Evolutionary conservation across 441 rosid species (phyloP).

Genomic region (Gossypium davidsonii): DNA sequence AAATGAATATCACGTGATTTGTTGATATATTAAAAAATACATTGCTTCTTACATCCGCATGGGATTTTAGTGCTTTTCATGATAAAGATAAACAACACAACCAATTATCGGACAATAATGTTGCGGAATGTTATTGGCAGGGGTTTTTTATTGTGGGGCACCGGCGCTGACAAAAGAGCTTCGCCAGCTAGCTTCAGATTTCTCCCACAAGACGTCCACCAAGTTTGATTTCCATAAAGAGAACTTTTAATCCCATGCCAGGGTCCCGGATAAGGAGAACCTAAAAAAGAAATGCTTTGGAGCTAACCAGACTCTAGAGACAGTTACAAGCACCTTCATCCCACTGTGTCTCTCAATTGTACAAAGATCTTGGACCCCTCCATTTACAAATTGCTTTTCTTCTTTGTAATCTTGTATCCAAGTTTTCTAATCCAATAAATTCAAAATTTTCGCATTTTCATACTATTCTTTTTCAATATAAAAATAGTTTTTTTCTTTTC

Average conservation of each 20-base stretch:
- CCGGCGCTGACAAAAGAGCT: slow-evolving; percentile 50
- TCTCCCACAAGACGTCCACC: slow-evolving; percentile 56
- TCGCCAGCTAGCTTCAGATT: slow-evolving; percentile 39
- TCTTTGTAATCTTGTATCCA: background rate
- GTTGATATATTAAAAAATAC: no score
- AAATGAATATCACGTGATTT: no score
- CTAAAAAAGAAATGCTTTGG: background rate
- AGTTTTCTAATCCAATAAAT: background rate
- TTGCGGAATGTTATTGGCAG: slow-evolving; percentile 24
- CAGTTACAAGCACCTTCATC: background rate
- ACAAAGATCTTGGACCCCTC: background rate
- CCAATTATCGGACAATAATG: background rate
- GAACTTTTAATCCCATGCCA: slow-evolving; percentile 32
- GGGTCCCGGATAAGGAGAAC: background rate
- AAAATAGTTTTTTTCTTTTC: background rate
- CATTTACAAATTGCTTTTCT: background rate
- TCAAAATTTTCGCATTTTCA: background rate
- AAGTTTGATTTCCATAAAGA: slow-evolving; percentile 65
- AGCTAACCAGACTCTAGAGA: background rate
- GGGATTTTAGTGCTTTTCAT: background rate
- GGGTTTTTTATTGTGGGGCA: slow-evolving; percentile 66
- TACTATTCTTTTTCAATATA: background rate
- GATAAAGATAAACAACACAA: background rate
- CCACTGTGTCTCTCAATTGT: background rate
- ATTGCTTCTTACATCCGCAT: background rate